These are phyloP conservation scores for Alternaria ethzedia DNA, from an alignment of 2,329 filamentous ascomycete genomes.

Conservation along the genomic window DNA sequence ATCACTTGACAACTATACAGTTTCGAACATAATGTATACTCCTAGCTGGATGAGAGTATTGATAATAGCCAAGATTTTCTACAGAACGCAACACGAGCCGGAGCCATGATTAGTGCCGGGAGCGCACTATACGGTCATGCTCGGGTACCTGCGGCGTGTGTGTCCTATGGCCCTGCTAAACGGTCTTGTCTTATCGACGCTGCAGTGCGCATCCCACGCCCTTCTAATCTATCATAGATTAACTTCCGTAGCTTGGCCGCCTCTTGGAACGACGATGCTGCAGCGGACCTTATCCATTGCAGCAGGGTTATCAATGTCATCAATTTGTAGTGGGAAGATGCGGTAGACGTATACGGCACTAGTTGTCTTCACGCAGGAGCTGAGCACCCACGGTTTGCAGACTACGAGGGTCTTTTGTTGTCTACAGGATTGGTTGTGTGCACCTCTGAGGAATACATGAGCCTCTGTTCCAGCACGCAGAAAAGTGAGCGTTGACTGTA, in stretches of 20 bases:
- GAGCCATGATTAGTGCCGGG: neutral
- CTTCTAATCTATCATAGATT: conserved; percentile 8
- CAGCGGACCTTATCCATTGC: too few relatives aligned
- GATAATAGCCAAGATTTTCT: neutral
- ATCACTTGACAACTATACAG: neutral
- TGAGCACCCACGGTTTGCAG: neutral
- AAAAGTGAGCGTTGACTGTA: neutral
- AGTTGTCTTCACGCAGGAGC: neutral
- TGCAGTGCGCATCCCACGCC: conserved; percentile 3
- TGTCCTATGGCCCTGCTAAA: neutral
- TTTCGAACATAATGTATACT: neutral
- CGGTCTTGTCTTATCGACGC: neutral
- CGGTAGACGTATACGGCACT: neutral
- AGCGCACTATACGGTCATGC: neutral
- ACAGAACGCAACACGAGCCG: neutral
- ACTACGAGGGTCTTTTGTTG: neutral
- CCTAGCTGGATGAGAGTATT: neutral
- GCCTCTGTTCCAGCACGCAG: neutral
- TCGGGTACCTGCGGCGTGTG: conserved; percentile 10
- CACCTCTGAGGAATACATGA: neutral
- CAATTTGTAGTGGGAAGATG: neutral
- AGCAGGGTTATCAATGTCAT: neutral
- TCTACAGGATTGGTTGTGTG: neutral
- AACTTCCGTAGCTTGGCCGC: conserved; percentile 8
- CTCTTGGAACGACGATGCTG: neutral